Evolutionary conservation across 164 flowering plant species (phyloP).

Genomic region (Tinospora cordifolia): DNA sequence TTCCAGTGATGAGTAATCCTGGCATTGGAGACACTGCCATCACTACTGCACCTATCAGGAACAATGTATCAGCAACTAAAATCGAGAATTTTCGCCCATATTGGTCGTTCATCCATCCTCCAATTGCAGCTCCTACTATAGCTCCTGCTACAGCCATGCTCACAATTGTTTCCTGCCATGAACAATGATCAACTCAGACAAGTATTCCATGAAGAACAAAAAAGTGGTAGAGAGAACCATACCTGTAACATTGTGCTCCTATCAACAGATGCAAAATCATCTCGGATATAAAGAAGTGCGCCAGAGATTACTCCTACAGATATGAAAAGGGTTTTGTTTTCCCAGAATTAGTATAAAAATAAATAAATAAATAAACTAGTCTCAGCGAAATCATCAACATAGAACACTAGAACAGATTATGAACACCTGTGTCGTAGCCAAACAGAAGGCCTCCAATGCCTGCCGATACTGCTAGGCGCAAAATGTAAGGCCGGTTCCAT

Average conservation of each 20-base stretch:
- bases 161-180: constrained; percentile 70
- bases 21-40: constrained; percentile 72
- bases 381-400: background rate
- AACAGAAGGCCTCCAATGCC: constrained; percentile 92
- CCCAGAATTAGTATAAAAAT: background rate
- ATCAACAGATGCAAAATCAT: constrained; percentile 60
- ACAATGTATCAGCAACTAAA: constrained; percentile 56
- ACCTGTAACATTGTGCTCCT: constrained; percentile 58
- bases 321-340: background rate
- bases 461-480: constrained; percentile 72
- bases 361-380: background rate
- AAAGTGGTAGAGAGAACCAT: background rate
- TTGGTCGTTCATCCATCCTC: constrained; percentile 68
- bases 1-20: constrained; percentile 52
- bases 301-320: constrained; percentile 83
- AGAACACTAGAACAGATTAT: no score
- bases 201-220: background rate
- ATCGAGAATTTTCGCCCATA: constrained; percentile 57
- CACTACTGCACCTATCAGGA: constrained; percentile 66
- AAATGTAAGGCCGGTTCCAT: constrained; percentile 55
- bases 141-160: constrained; percentile 97
- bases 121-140: constrained; percentile 83
- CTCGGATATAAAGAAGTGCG: constrained; percentile 79
- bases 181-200: background rate
- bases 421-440: constrained; percentile 84